phyloP scores from a whole-genome alignment of 441 rosid genomes.

The Geranium incanum region DNA sequence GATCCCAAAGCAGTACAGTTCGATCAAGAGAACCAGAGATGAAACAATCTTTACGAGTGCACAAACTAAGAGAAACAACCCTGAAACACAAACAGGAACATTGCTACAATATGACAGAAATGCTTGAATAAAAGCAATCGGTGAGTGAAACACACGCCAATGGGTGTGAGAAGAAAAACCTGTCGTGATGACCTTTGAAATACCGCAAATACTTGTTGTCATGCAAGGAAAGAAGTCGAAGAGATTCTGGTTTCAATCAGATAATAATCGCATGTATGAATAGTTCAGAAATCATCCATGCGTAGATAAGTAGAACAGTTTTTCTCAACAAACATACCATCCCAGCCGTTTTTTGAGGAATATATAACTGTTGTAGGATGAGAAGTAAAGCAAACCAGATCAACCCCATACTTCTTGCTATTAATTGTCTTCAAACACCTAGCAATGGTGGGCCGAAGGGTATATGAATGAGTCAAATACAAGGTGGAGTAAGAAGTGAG shows the following conservation, averaged over 20 bases:
- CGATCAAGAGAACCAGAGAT: conserved; percentile 93
- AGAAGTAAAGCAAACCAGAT: conserved; percentile 82
- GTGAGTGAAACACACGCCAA: not conserved
- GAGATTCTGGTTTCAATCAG: conserved; percentile 50
- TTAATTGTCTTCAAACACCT: conserved; percentile 93
- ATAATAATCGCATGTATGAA: not conserved
- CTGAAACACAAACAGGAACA: conserved; percentile 27
- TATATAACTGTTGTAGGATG: conserved; percentile 91
- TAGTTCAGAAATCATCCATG: not conserved
- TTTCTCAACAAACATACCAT: conserved; percentile 43
- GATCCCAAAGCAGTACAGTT: conserved; percentile 94
- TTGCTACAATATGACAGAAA: not conserved
- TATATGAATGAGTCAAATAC: not conserved
- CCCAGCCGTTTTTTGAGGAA: conserved; percentile 97
- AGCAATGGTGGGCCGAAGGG: not conserved
- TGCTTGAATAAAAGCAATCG: conserved; percentile 5
- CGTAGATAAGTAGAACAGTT: not conserved
- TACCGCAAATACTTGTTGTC: conserved; percentile 95
- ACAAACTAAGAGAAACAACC: conserved; percentile 88
- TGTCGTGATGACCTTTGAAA: conserved; percentile 96
- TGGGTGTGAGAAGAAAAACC: conserved; percentile 35
- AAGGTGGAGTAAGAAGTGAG: not conserved
- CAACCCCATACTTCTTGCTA: conserved; percentile 96
- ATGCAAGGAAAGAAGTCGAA: conserved; percentile 83
- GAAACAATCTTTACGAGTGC: conserved; percentile 74